A percentile compares a stretch with the other conserved stretches of the same genome.
Evolutionary conservation across 257 asterid species (phyloP).

Genomic region (Solanum sitiens): DNA sequence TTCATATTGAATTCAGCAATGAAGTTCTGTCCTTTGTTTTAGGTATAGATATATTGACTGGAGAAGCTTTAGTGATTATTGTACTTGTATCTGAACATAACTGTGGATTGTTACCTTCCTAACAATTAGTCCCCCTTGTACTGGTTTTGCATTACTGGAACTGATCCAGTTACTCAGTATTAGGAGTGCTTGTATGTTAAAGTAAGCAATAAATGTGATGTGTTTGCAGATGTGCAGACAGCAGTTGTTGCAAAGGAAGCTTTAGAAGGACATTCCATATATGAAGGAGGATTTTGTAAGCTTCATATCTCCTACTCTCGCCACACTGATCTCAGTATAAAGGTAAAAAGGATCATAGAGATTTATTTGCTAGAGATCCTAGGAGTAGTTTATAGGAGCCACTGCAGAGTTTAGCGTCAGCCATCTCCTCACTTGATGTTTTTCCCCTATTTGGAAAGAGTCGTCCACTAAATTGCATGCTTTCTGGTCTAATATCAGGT

Average conservation of each 20-base stretch:
- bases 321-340: slow-evolving; percentile 95
- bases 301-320: slow-evolving; percentile 93
- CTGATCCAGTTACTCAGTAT: not conserved
- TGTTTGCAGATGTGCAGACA: slow-evolving; percentile 78
- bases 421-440: not conserved
- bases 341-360: slow-evolving; percentile 27
- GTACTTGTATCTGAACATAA: not conserved
- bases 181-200: not conserved
- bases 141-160: not conserved
- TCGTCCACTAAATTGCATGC: not conserved
- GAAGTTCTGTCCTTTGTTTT: not conserved
- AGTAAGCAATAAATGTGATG: not conserved
- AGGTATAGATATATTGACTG: not conserved
- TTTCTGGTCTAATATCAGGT: slow-evolving; percentile 34
- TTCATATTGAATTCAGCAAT: not conserved
- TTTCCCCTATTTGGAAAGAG: not conserved
- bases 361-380: not conserved
- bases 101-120: not conserved
- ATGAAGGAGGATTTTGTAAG: slow-evolving; percentile 98
- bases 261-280: slow-evolving; percentile 96
- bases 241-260: slow-evolving; percentile 96
- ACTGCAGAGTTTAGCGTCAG: not conserved
- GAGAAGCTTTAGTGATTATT: not conserved
- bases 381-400: not conserved
- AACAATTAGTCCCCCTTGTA: not conserved